These are phyloP conservation scores for Malbranchea cinnamomea DNA, from an alignment of 2,329 filamentous ascomycete genomes.

Conservation along the genomic window DNA sequence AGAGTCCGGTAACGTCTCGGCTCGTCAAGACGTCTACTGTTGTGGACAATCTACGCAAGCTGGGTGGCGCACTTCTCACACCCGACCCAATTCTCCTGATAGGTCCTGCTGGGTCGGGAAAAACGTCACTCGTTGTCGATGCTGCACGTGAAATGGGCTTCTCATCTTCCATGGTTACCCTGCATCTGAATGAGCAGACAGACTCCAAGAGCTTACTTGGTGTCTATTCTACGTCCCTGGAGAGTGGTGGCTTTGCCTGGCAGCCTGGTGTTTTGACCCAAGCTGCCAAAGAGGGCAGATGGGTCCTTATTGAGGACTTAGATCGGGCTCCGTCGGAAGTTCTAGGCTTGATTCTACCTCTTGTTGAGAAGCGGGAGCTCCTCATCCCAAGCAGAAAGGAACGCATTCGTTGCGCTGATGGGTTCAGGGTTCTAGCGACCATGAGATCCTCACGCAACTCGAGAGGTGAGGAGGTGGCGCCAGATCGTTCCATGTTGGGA, in stretches of 20 bases:
- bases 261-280: slow-evolving; percentile 83
- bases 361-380: slow-evolving; percentile 85
- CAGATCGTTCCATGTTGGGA: slow-evolving; percentile 57
- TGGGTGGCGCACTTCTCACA: slow-evolving; percentile 53
- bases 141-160: slow-evolving; percentile 67
- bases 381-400: slow-evolving; percentile 82
- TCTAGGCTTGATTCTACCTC: slow-evolving; percentile 76
- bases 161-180: slow-evolving; percentile 69
- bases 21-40: slow-evolving; percentile 63
- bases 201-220: slow-evolving; percentile 94
- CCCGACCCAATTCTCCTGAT: slow-evolving; percentile 63
- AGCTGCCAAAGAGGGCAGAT: slow-evolving; percentile 82
- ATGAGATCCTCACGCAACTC: slow-evolving; percentile 56
- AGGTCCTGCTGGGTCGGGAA: slow-evolving; percentile 74
- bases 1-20: slow-evolving; percentile 29
- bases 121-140: slow-evolving; percentile 74
- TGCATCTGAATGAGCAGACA: slow-evolving; percentile 95
- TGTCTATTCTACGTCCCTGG: slow-evolving; percentile 78
- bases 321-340: slow-evolving; percentile 91
- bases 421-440: slow-evolving; percentile 84
- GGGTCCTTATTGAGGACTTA: slow-evolving; percentile 94
- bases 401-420: slow-evolving; percentile 63
- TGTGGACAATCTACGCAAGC: slow-evolving; percentile 50
- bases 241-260: slow-evolving; percentile 84
- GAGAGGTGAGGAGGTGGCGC: slow-evolving; percentile 55